These are phyloP conservation scores for Heimioporus sp. DNA, from an alignment of 768 basidiomycete species.

Conservation along the genomic window DNA sequence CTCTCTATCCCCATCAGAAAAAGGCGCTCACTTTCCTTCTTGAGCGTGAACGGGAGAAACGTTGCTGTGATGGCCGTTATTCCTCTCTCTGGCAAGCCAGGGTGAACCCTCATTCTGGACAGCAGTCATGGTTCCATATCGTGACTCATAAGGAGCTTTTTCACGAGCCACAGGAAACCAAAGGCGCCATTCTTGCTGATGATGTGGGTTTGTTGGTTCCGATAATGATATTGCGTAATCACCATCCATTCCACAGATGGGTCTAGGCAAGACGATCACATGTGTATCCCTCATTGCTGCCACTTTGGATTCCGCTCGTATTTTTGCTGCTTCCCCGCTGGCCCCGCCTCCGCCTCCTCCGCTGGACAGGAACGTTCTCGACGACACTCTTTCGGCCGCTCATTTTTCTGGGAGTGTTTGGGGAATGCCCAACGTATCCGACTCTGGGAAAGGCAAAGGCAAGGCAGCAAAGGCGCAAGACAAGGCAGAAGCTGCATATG, in stretches of 20 bases:
- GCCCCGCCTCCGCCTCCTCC: slow-evolving; percentile 39
- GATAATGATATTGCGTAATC: slow-evolving; percentile 9
- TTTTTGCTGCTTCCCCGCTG: slow-evolving; percentile 61
- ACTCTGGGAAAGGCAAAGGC: slow-evolving; percentile 54
- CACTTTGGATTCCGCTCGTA: slow-evolving; percentile 67
- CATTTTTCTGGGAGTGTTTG: slow-evolving; percentile 82
- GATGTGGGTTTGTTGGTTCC: slow-evolving; percentile 62
- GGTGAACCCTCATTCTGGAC: slow-evolving; percentile 44
- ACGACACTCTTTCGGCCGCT: slow-evolving; percentile 38
- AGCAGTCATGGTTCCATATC: slow-evolving; percentile 70
- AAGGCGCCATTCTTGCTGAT: slow-evolving; percentile 92
- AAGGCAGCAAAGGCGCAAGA: slow-evolving; percentile 67
- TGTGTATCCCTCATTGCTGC: slow-evolving; percentile 91
- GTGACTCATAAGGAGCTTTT: slow-evolving; percentile 80
- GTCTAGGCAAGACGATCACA: slow-evolving; percentile 95
- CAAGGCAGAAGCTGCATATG: slow-evolving; percentile 68
- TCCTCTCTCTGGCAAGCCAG: slow-evolving; percentile 73
- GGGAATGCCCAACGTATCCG: slow-evolving; percentile 68
- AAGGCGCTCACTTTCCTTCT: slow-evolving; percentile 95
- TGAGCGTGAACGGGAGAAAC: slow-evolving; percentile 75
- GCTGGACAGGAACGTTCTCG: slow-evolving; percentile 32
- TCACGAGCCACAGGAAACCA: slow-evolving; percentile 66
- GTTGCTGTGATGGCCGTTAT: slow-evolving; percentile 54
- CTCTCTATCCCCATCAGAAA: slow-evolving; percentile 95
- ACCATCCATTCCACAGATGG: slow-evolving; percentile 64